Evolutionary conservation across 176 grass and related monocot species (phyloP), one percentile per base, ranked within the genome.

Genomic region (Pharus latifolius): DNA sequence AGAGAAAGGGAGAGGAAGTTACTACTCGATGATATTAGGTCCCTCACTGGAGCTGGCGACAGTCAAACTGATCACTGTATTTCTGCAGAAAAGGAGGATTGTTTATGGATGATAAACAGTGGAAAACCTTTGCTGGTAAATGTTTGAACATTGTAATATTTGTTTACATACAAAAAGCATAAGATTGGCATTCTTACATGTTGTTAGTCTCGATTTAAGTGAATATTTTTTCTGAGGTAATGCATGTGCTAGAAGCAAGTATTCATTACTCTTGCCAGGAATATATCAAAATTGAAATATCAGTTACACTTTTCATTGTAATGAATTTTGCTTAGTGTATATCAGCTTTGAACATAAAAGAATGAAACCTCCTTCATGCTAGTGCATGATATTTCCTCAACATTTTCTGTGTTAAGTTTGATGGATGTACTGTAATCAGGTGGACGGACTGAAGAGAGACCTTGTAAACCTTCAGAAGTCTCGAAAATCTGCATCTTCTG

Each of bases 1-100:
- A 85, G 12, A 61, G 95, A 91, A 78, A 88, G 95, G 71, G 90
- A 99, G 68, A 94, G 79, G 44, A 99, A 99, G 62, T 77, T 99
- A 62, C 59, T 94, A 51, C 90, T 99, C 60, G 95, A 99, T 78
- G 95, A 99, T 63, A 91, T 91, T 74, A 88, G 95, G 77, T 94
- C 69, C 37, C 79, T 99, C 27, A 68, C 63, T 17, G 81, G 67
- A 85, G 48, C 74, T 79, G 69, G 71, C 74, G 78, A 87, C 63
- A 85, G 19, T 84, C 84, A 80, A 46, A 77, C 31, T 41, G 86
- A 89, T 27, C 53, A 76, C 7, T 77, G 48, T 72, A 29, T 65
- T 72, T 85, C 49, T 63, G 52, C 55, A 64, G 78, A 85, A 57
- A 93, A 80, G 66, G 81, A 79, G 83, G 82, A 72, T 85, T 74